Conservation (phyloP, 164 flowering plant species). For the Buxus sempervirens region DNA sequence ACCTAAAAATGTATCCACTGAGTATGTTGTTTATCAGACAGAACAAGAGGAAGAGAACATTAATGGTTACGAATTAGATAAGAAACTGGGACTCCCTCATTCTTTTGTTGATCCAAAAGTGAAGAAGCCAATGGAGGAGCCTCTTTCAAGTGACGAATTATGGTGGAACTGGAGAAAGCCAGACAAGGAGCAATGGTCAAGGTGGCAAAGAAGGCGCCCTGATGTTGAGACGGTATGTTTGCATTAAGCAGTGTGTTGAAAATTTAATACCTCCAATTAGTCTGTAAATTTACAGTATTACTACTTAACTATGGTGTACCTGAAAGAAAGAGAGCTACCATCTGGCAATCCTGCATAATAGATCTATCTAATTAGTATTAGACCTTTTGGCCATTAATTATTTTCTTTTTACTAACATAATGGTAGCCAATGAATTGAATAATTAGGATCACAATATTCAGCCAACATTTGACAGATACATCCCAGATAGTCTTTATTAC, state of each 20-base stretch:
- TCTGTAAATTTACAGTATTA: neutral
- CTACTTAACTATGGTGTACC: neutral
- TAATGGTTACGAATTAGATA: conserved; percentile 64
- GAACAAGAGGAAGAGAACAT: conserved; percentile 51
- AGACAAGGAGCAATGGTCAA: conserved; percentile 81
- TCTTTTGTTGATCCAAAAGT: conserved; percentile 78
- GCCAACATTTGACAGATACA: neutral
- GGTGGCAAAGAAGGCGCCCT: conserved; percentile 93
- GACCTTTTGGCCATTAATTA: neutral
- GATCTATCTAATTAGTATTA: neutral
- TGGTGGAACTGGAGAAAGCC: conserved; percentile 99
- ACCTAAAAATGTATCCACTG: conserved; percentile 46
- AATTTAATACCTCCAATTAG: neutral
- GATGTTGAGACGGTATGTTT: conserved; percentile 85
- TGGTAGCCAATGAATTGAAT: neutral
- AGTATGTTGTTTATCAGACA: conserved; percentile 71
- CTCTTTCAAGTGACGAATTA: conserved; percentile 71
- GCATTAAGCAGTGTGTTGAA: neutral
- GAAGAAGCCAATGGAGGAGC: conserved; percentile 59
- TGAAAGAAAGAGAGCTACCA: neutral
- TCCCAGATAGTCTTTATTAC: neutral
- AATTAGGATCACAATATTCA: neutral
- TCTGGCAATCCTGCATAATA: neutral
- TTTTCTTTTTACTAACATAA: neutral
- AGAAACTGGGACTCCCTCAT: conserved; percentile 80